Percentiles rank a stretch among this genome's conserved stretches.
These are phyloP conservation scores for Fonsecaea pedrosoi DNA, from an alignment of 2,329 filamentous ascomycete genomes.

Conservation along the genomic window DNA sequence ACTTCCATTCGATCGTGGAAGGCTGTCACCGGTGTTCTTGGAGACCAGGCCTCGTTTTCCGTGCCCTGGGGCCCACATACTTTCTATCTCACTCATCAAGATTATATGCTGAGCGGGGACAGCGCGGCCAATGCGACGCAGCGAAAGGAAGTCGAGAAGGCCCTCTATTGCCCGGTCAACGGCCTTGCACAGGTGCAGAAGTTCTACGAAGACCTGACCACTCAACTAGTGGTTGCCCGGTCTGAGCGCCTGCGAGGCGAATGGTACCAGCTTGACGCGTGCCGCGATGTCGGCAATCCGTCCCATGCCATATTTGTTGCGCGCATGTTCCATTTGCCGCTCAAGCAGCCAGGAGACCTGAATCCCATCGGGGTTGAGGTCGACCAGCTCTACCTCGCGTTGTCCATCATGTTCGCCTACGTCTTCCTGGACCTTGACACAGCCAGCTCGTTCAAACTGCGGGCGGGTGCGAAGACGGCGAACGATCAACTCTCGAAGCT, in stretches of 20 bases:
- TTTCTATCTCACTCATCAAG: conserved; percentile 48
- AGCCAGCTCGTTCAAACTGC: conserved; percentile 39
- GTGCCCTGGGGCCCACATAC: conserved; percentile 52
- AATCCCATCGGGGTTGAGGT: conserved; percentile 38
- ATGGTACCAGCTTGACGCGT: conserved; percentile 44
- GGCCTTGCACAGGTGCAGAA: conserved; percentile 55
- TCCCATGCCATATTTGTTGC: conserved; percentile 44
- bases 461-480: conserved; percentile 35
- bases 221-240: conserved; percentile 42
- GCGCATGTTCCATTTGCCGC: conserved; percentile 42
- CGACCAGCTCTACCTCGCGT: conserved; percentile 41
- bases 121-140: conserved; percentile 50
- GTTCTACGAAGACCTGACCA: conserved; percentile 58
- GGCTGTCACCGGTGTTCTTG: conserved; percentile 53
- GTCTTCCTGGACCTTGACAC: conserved; percentile 43
- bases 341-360: conserved; percentile 38
- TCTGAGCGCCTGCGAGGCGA: conserved; percentile 43
- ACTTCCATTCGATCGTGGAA: conserved; percentile 54
- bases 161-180: conserved; percentile 51
- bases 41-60: conserved; percentile 53
- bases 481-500: conserved; percentile 37
- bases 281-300: conserved; percentile 42
- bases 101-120: conserved; percentile 59
- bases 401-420: conserved; percentile 42
- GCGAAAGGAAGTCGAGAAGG: conserved; percentile 49